Base-by-base conservation (phyloP, 2,329 filamentous ascomycete species). In the Cercospora sojina region DNA sequence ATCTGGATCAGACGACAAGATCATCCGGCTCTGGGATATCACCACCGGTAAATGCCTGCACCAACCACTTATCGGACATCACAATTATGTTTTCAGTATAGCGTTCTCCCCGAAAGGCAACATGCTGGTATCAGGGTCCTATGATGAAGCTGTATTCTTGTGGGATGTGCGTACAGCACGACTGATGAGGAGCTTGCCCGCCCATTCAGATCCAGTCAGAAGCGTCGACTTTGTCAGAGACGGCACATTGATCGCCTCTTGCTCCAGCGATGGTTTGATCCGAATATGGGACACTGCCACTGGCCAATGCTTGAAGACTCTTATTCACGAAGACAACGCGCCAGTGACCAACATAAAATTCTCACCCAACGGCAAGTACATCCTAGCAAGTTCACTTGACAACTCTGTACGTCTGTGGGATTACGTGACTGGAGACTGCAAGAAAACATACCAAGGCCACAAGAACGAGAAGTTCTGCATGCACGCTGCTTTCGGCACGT, bases 21-120 rank as follows among this genome's bases (percentile, higher is more conserved):
- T 91, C 0, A 98, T 99, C 69, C 88, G 95, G 2, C 83, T 99
- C 1, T 99, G 95, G 95, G 91, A 97, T 73, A 82, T 86, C 3
- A 74, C 81, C 18, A 86, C 85, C 7, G 86, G 86, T 18, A 84
- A 86, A 74, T 82, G 85, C 29, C 84, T 88, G 62, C 84, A 85
- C 0, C 84, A 82, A 23, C 84, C 86, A 1, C 83, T 98, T 71
- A 84, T 91, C 25, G 94, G 95, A 2, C 95, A 99, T 75, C 93
- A 97, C 79, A 98, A 96, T 79, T 98, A 98, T 79, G 90, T 99
- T 32, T 97, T 96, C 80, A 92, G 90, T 59, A 83, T 99, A 35
- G 93, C 93, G 5, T 98, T 98, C 79, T 94, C 92, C n/a, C 95
- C 95, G 1, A 98, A 97, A 78, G 95, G 95, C 25, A 99, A 99